Evolutionary conservation across 1,139 yeast genomes (phyloP), one percentile per base, ranked within the genome.

Genomic region (Geotrichum candidum): DNA sequence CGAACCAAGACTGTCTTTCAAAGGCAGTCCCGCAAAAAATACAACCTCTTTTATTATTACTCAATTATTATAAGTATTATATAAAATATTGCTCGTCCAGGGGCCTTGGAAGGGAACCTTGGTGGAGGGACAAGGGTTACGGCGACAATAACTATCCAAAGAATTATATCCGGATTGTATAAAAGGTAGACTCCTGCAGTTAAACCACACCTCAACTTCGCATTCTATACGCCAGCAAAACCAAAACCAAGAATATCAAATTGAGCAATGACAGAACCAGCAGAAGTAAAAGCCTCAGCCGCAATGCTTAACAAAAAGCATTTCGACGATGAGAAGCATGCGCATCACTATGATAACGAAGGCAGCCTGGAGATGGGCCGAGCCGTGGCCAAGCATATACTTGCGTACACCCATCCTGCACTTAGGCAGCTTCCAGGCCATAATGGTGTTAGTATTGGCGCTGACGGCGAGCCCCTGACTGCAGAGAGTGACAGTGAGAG

Each of bases 351-450:
- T n/a, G 63, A 60, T 51, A 64, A 60, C 53, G 63, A 57, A n/a
- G 33, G 38, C 25, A 78, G 65, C 73, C 77, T 58, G 82, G 80
- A 70, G 82, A 79, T 59, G 73, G 85, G 69, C 79, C 50, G 57
- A 23, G 61, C 53, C 4, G 59, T 65, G 7, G 60, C 61, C 5
- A 59, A 57, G 7, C 58, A 59, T 29, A 58, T 65, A 23, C 58
- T 64, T 2, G 59, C 58, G 57, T 61, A 57, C 55, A 54, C 48
- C 11, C 62, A 57, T 29, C 51, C 25, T 41, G 33, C 38, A 6
- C 61, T 50, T 35, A 33, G 2, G 41, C 50, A 25, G 25, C 45
- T 15, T 10, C 31, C 22, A 23, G 18, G 29, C 6, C 54, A 41
- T 48, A 50, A 46, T 31, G 54, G 25, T 7, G 41, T 53, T 5